Evolutionary conservation across 1,284 basidiomycete genomes (phyloP).

Genomic region (Anthracocystis setariae): DNA sequence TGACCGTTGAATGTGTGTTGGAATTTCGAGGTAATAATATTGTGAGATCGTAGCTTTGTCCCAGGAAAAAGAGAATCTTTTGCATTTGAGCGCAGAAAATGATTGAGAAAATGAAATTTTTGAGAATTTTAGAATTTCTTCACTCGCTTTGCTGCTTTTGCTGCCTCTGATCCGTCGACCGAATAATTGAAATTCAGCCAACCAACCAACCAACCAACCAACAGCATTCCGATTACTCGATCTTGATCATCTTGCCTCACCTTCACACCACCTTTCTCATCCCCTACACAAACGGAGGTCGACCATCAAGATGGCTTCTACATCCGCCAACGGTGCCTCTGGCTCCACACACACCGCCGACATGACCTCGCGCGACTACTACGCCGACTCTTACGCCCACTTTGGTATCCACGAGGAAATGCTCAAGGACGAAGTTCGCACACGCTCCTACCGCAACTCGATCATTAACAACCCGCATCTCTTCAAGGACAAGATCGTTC

Average conservation of each 20-base stretch:
- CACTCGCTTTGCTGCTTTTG: neutral
- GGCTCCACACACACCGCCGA: conserved; percentile 39
- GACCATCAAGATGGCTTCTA: conserved; percentile 47
- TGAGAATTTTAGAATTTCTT: conserved; percentile 3
- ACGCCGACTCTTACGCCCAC: conserved; percentile 67
- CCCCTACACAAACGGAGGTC: neutral
- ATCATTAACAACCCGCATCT: conserved; percentile 95
- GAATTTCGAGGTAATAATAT: neutral
- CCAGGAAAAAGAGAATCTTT: conserved; percentile 1
- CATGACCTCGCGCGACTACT: conserved; percentile 66
- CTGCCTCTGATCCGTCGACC: too few relatives aligned
- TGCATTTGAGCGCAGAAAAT: neutral
- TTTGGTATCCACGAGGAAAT: conserved; percentile 77
- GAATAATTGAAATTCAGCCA: too few relatives aligned
- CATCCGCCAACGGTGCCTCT: conserved; percentile 38
- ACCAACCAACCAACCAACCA: too few relatives aligned
- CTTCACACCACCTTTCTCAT: too few relatives aligned
- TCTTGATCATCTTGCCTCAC: neutral
- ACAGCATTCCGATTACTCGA: too few relatives aligned
- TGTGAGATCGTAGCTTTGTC: neutral
- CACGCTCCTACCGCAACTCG: conserved; percentile 90
- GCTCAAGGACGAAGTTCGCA: conserved; percentile 97
- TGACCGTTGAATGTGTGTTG: too few relatives aligned
- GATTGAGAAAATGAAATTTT: too few relatives aligned
- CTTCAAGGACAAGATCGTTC: conserved; percentile 80